Evolutionary conservation across 1,284 basidiomycete species (phyloP).

Genomic region (Trametes pubescens): DNA sequence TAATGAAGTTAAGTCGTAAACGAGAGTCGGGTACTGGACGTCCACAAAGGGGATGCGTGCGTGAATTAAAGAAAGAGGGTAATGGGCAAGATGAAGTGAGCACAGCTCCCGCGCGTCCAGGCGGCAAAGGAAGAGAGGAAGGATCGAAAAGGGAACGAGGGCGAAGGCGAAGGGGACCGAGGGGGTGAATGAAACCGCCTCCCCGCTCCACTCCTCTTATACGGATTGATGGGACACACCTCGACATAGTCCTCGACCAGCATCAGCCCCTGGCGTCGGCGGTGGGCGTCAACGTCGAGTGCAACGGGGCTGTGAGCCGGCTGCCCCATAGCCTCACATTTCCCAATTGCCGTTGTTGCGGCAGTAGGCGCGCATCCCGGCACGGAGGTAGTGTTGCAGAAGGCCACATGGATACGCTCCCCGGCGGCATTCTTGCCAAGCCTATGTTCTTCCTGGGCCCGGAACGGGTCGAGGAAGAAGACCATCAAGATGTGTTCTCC

Average conservation of each 20-base stretch:
- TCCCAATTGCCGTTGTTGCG: conserved; percentile 5
- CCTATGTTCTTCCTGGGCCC: not conserved
- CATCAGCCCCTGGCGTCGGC: conserved; percentile 26
- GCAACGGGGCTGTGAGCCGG: conserved; percentile 20
- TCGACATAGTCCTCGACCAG: conserved; percentile 7
- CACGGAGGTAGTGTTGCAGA: not conserved
- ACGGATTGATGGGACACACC: conserved; percentile 9
- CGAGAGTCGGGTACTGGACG: conserved; percentile 11
- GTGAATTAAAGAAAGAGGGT: conserved; percentile 10
- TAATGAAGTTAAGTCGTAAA: conserved; percentile 11
- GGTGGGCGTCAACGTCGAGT: conserved; percentile 14
- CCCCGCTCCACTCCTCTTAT: conserved; percentile 15
- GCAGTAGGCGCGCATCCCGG: not conserved
- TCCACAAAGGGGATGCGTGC: not conserved
- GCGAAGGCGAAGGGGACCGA: conserved; percentile 14
- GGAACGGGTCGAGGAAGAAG: not conserved
- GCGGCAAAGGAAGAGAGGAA: conserved; percentile 20
- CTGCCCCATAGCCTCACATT: conserved; percentile 6
- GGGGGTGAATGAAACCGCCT: not conserved
- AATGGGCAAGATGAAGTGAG: conserved; percentile 29
- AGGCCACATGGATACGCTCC: not conserved
- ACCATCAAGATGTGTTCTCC: conserved; percentile 10
- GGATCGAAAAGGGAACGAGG: not conserved
- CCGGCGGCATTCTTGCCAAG: not conserved
- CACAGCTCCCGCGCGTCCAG: conserved; percentile 34